These are phyloP conservation scores for Mediolabrus comicus DNA, from an alignment of 108 stramenopile genomes.

Conservation along the genomic window DNA sequence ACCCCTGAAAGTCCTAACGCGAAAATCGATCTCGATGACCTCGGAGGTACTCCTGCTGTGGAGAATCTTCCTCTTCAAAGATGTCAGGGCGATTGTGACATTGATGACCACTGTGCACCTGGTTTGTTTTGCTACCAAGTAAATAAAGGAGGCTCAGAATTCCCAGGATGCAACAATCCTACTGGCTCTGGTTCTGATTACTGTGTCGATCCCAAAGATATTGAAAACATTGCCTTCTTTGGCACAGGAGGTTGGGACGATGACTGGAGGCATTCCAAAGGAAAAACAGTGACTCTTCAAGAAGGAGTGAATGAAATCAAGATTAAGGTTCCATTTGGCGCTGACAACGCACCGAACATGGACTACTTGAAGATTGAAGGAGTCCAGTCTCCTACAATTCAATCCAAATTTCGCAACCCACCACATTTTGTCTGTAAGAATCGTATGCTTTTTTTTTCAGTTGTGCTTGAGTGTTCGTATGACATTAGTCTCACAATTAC, in stretches of 20 bases:
- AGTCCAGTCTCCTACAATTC: background rate
- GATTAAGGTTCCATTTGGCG: constrained; percentile 9
- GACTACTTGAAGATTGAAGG: constrained; percentile 44
- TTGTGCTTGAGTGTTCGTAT: background rate
- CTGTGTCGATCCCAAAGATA: constrained; percentile 32
- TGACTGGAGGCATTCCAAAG: constrained; percentile 22
- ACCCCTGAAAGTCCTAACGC: background rate
- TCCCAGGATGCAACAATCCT: constrained; percentile 23
- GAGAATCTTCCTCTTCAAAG: background rate
- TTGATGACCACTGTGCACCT: constrained; percentile 20
- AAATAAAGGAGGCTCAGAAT: background rate
- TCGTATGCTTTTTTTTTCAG: background rate
- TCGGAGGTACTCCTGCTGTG: background rate
- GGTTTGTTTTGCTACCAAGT: constrained; percentile 26
- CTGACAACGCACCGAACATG: constrained; percentile 24
- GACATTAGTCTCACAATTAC: background rate
- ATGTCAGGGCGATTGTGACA: constrained; percentile 40
- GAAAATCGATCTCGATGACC: background rate
- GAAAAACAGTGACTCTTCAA: constrained; percentile 8
- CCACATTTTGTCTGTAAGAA: constrained; percentile 51
- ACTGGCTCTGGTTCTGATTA: background rate
- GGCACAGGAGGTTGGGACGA: constrained; percentile 25
- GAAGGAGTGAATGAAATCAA: constrained; percentile 25
- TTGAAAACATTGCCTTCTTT: constrained; percentile 19
- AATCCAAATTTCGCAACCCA: constrained; percentile 59